Percentiles rank a stretch among this genome's conserved stretches.
phyloP scores from a whole-genome alignment of 2,329 filamentous ascomycete species.

The Cladophialophora exuberans region DNA sequence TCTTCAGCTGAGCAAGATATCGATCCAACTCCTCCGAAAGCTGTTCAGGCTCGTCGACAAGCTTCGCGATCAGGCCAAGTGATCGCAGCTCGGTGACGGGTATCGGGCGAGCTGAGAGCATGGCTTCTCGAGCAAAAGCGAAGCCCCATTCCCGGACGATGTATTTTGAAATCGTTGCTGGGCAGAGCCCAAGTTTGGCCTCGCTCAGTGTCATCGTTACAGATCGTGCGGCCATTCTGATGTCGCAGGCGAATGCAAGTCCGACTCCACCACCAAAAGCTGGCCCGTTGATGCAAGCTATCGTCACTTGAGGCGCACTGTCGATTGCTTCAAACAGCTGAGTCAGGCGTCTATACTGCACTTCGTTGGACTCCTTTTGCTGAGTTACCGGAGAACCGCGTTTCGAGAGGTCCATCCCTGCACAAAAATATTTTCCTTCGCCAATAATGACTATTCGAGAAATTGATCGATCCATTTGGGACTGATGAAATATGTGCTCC shows the following conservation, averaged over 20 bases:
- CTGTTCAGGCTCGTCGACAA: conserved; percentile 30
- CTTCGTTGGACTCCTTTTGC: conserved; percentile 27
- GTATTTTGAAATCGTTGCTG: conserved; percentile 47
- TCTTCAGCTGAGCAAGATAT: conserved; percentile 32
- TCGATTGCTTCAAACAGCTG: conserved; percentile 45
- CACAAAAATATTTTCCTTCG: conserved; percentile 30
- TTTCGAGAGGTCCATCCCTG: conserved; percentile 29
- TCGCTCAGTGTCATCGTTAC: conserved; percentile 43
- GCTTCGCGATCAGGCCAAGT: conserved; percentile 28
- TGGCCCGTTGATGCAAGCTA: conserved; percentile 48
- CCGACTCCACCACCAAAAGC: conserved; percentile 51
- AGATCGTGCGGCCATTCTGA: conserved; percentile 35
- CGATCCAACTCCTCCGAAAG: conserved; percentile 33
- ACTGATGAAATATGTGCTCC: conserved; percentile 35
- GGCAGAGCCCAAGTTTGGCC: conserved; percentile 44
- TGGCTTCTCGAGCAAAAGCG: conserved; percentile 42
- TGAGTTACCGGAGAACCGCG: conserved; percentile 35
- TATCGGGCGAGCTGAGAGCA: conserved; percentile 42
- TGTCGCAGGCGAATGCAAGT: conserved; percentile 48
- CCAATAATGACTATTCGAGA: conserved; percentile 35
- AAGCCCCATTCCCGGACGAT: conserved; percentile 45
- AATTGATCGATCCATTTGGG: conserved; percentile 34
- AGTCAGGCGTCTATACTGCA: conserved; percentile 22
- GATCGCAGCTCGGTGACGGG: conserved; percentile 35
- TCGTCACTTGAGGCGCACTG: conserved; percentile 45